Evolutionary conservation across 129 eudicot species (phyloP).

Genomic region (Glebionis coronaria): DNA sequence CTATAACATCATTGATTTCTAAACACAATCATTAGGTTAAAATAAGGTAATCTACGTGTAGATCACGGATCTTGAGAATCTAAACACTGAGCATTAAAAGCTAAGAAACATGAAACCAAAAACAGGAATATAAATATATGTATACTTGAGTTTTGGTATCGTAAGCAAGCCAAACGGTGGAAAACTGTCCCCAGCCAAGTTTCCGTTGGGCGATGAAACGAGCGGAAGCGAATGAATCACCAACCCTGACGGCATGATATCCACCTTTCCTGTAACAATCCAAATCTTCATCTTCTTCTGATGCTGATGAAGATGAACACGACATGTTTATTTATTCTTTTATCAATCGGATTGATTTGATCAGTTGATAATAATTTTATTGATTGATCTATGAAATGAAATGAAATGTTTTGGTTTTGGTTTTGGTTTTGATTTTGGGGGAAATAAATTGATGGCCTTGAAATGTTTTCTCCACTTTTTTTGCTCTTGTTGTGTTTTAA

Average conservation of each 20-base stretch:
- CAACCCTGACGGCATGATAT: conserved; percentile 88
- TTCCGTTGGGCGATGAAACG: conserved; percentile 89
- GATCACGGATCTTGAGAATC: conserved; percentile 35
- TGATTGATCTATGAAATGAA: conserved; percentile 12
- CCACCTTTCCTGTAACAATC: conserved; percentile 97
- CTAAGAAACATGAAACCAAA: conserved; percentile 7
- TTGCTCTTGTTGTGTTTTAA: conserved; percentile 37
- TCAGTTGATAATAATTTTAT: conserved; percentile 2
- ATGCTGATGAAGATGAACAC: conserved; percentile 76
- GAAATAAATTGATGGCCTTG: conserved; percentile 43
- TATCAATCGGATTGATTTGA: neutral
- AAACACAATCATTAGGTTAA: too few relatives aligned
- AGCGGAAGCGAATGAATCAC: conserved; percentile 77
- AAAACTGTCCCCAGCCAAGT: conserved; percentile 99
- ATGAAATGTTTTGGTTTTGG: neutral
- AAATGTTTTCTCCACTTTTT: conserved; percentile 73
- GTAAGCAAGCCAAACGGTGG: conserved; percentile 99
- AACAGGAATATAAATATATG: conserved; percentile 24
- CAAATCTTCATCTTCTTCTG: conserved; percentile 90
- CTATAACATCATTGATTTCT: too few relatives aligned
- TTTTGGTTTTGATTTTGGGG: neutral
- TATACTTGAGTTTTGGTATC: conserved; percentile 72
- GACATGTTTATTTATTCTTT: conserved; percentile 38
- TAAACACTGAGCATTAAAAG: too few relatives aligned
- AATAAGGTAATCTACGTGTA: too few relatives aligned